Percentiles rank a stretch among this genome's conserved stretches.
Evolutionary conservation across 768 basidiomycete genomes (phyloP).

Genomic region (Boletus rufocinnamomeus): DNA sequence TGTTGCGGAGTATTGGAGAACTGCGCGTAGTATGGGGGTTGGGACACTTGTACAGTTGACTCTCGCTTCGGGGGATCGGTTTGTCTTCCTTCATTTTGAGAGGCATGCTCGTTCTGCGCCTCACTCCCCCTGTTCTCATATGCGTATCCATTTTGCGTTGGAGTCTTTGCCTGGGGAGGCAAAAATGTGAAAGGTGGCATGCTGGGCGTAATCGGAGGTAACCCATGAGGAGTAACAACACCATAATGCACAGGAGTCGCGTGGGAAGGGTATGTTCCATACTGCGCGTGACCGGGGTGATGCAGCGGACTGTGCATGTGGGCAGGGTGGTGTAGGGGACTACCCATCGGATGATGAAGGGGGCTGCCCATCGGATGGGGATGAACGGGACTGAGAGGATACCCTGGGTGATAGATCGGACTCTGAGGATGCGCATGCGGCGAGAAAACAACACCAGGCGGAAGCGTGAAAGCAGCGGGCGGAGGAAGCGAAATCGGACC

Average conservation of each 20-base stretch:
- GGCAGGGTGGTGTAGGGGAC: slow-evolving; percentile 34
- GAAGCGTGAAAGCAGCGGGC: slow-evolving; percentile 48
- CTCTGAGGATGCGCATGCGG: slow-evolving; percentile 39
- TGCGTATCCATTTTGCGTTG: slow-evolving; percentile 22
- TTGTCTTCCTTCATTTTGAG: slow-evolving; percentile 12
- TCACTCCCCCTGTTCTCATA: slow-evolving; percentile 7
- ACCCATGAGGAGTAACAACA: slow-evolving; percentile 69
- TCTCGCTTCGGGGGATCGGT: slow-evolving; percentile 8
- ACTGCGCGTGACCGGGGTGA: slow-evolving; percentile 34
- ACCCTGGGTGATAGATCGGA: slow-evolving; percentile 41
- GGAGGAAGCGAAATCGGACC: slow-evolving; percentile 72
- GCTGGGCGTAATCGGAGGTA: slow-evolving; percentile 94
- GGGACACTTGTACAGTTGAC: slow-evolving; percentile 8
- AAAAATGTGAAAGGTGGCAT: slow-evolving; percentile 96
- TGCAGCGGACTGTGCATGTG: slow-evolving; percentile 36
- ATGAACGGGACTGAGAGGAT: slow-evolving; percentile 33
- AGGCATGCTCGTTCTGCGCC: background rate
- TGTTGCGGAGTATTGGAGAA: slow-evolving; percentile 19
- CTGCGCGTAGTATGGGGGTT: slow-evolving; percentile 13
- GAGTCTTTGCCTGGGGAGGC: slow-evolving; percentile 43
- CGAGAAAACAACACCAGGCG: slow-evolving; percentile 38
- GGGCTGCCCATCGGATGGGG: slow-evolving; percentile 34
- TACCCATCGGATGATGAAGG: slow-evolving; percentile 42
- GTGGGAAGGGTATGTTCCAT: slow-evolving; percentile 29
- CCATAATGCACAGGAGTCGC: slow-evolving; percentile 30